Conservation (phyloP, 75 land plant genomes). For the Chamaecyparis obtusa region DNA sequence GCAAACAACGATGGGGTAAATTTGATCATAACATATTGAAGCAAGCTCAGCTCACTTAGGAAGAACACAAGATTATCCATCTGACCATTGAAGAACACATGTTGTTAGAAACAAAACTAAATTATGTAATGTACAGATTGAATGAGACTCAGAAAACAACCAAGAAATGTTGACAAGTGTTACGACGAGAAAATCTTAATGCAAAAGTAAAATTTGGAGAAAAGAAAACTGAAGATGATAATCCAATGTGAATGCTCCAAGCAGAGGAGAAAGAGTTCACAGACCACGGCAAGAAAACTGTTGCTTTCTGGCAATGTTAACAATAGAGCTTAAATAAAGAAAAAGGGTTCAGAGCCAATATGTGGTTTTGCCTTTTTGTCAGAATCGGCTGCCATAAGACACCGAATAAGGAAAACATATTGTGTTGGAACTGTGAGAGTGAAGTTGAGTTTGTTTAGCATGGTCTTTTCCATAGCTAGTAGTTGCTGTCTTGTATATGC, state of each 20-base stretch:
- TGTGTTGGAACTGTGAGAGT: slow-evolving; percentile 80
- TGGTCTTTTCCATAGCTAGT: slow-evolving; percentile 74
- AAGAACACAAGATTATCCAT: slow-evolving; percentile 64
- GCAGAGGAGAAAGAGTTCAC: no score
- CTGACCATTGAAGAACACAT: slow-evolving; percentile 20
- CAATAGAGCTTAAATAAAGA: slow-evolving; percentile 18
- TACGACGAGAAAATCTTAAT: no score
- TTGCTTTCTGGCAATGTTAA: no score
- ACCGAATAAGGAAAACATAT: slow-evolving; percentile 78
- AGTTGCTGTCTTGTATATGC: slow-evolving; percentile 68
- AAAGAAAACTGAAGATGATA: no score
- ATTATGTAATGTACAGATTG: no score
- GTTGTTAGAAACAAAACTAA: neutral
- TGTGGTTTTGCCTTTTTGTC: slow-evolving; percentile 49
- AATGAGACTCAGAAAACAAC: no score
- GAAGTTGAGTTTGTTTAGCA: slow-evolving; percentile 76
- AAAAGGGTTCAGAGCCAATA: slow-evolving; percentile 36
- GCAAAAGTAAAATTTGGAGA: no score
- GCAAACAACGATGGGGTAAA: slow-evolving; percentile 64
- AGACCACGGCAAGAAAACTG: no score
- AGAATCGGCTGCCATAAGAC: slow-evolving; percentile 65
- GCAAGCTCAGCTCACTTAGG: slow-evolving; percentile 68
- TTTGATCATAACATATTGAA: slow-evolving; percentile 53
- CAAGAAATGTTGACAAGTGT: no score
- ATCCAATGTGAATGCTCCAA: no score